Conservation (phyloP, 176 grass and related monocot genomes). For the Oryza glaberrima region DNA sequence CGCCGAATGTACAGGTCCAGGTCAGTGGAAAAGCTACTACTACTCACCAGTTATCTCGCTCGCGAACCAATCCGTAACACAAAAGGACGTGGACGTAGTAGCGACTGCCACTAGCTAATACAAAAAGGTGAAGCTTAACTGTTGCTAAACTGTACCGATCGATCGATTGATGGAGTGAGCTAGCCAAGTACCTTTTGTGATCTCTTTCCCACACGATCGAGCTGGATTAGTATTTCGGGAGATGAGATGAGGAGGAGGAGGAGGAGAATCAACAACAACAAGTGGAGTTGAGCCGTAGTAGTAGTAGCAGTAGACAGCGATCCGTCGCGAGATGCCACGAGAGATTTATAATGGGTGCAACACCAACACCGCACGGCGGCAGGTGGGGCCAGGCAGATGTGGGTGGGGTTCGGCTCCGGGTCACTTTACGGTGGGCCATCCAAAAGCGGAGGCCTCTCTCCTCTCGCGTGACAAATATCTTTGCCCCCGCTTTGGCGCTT, state of each 20-base stretch:
- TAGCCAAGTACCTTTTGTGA: not conserved
- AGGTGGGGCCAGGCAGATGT: slow-evolving; percentile 1
- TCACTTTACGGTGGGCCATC: slow-evolving; percentile 10
- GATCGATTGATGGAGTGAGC: not conserved
- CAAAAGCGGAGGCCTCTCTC: not conserved
- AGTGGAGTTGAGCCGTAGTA: not conserved
- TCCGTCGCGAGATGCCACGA: slow-evolving; percentile 15
- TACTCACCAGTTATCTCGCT: not conserved
- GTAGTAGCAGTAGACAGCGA: not conserved
- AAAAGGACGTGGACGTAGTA: slow-evolving; percentile 19
- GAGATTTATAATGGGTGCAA: slow-evolving; percentile 9
- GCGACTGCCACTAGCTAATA: not conserved
- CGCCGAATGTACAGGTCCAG: slow-evolving; percentile 19
- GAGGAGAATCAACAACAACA: slow-evolving; percentile 20
- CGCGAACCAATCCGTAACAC: not conserved
- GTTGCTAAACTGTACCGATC: not conserved
- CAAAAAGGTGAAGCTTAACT: slow-evolving; percentile 33
- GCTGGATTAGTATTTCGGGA: not conserved
- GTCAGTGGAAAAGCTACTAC: not conserved
- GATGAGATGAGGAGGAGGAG: not conserved
- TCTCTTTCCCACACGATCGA: not conserved
- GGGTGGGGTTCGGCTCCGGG: slow-evolving; percentile 7
- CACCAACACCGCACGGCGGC: slow-evolving; percentile 26
- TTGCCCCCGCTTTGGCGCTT: not conserved
- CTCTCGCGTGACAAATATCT: slow-evolving; percentile 48